phyloP scores from a whole-genome alignment of 257 asterid genomes.

The Solanum bulbocastanum region DNA sequence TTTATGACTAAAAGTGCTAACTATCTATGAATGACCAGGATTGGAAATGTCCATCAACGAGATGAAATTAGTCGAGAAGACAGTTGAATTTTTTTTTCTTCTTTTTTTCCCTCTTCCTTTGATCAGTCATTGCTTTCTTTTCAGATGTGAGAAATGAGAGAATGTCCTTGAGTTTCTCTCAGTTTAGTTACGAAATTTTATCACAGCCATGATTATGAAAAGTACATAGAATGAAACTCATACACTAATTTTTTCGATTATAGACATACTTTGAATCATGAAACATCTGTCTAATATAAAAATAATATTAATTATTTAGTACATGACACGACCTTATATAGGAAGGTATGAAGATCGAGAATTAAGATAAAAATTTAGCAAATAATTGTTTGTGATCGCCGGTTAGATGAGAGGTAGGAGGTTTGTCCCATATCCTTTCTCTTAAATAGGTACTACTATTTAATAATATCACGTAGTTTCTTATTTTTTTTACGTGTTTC shows the following conservation, averaged over 20 bases:
- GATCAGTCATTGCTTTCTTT: neutral
- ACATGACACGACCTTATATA: no score
- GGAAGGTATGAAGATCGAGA: rapidly evolving
- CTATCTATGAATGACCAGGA: neutral
- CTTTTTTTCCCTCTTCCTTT: neutral
- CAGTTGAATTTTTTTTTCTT: neutral
- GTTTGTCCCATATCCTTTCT: no score
- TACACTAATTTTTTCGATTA: neutral
- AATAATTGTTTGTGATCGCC: no score
- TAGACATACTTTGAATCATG: neutral
- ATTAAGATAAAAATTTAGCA: no score
- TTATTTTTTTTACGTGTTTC: neutral
- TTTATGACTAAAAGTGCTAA: neutral
- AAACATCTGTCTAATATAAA: neutral
- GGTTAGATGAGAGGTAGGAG: no score
- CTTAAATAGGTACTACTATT: no score
- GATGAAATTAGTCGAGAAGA: neutral
- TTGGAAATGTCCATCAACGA: neutral
- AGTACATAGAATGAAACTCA: neutral
- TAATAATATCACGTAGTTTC: no score
- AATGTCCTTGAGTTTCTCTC: neutral
- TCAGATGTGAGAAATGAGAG: neutral
- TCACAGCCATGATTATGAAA: neutral
- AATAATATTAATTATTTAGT: no score
- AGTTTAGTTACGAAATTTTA: neutral